Evolutionary conservation across 2,329 filamentous ascomycete genomes (phyloP), one percentile per base, ranked within the genome.

Genomic region (Fusarium coffeatum): DNA sequence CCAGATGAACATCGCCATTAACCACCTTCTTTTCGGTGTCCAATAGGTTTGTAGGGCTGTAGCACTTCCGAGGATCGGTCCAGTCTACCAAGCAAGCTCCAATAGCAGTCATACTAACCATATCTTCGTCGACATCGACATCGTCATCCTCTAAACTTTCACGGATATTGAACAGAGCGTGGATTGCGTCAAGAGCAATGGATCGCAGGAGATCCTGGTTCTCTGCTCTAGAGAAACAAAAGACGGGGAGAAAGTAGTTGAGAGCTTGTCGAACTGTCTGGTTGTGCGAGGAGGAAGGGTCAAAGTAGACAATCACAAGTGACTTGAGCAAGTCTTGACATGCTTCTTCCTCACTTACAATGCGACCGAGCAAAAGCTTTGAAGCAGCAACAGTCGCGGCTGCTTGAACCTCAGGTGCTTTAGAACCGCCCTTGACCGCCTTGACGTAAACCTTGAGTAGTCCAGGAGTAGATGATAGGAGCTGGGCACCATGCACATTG

Each of bases 231-330:
- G 92, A 94, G 80, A 95, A 97, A 79, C 93, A 96, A 82, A 97
- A 98, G 0, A 98, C 94, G 0, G 95, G 95, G 37, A 98, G 83
- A 85, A 98, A 98, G 80, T 98, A 98, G 71, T 93, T 93, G 56
- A 98, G 85, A 1, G 93, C 91, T 79, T 98, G 95, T 23, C 94
- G 86, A 9, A 98, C 89, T 11, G 90, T 90, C 71, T 95, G 91
- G 76, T 98, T 98, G 28, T 87, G 85, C 1, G 88, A 87, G 6
- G 92, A 96, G 7, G 92, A 89, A 0, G 95, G 94, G 75, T 97
- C 92, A 79, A 98, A 98, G 82, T 97, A 98, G 11, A 92, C 89
- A 7, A 97, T 84, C 2, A 97, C 89, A 6, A 98, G 88, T 2
- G 91, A 92, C 80, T 92, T 93, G 54, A 98, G 87, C n/a, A 98